Conservation (phyloP, 2,329 filamentous ascomycete species). For the Aureobasidium namibiae region DNA sequence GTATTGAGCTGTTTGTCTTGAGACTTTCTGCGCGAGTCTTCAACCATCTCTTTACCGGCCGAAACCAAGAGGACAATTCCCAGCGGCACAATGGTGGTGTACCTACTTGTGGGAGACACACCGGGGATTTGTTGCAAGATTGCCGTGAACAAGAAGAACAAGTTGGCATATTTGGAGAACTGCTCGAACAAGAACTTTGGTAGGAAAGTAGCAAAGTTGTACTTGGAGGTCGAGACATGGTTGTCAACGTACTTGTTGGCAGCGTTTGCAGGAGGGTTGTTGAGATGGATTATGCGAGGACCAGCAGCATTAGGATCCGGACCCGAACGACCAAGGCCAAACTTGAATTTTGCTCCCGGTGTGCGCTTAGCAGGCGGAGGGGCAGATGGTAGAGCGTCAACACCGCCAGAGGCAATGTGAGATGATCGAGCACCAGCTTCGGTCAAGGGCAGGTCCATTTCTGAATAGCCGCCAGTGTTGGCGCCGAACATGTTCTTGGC, state of each 20-base stretch:
- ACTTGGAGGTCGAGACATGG: conserved; percentile 95
- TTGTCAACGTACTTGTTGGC: conserved; percentile 90
- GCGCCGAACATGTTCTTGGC: conserved; percentile 89
- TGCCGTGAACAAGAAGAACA: conserved; percentile 98
- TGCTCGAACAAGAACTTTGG: conserved; percentile 98
- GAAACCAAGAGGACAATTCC: conserved; percentile 87
- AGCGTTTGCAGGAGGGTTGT: conserved; percentile 89
- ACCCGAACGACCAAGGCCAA: conserved; percentile 78
- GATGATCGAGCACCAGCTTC: conserved; percentile 54
- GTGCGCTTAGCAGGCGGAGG: conserved; percentile 40
- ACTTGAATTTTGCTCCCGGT: conserved; percentile 76
- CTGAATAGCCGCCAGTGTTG: conserved; percentile 75
- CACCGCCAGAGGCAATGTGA: conserved; percentile 29
- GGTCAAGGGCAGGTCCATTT: conserved; percentile 95
- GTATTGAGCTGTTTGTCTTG: conserved; percentile 84
- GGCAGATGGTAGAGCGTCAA: conserved; percentile 19
- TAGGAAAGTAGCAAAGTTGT: conserved; percentile 85
- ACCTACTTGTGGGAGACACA: conserved; percentile 89
- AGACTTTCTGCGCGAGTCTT: conserved; percentile 82
- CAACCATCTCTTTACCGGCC: conserved; percentile 85
- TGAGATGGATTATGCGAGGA: conserved; percentile 86
- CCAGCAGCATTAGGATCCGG: conserved; percentile 85
- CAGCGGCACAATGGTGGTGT: conserved; percentile 93
- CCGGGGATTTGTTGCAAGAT: conserved; percentile 89
- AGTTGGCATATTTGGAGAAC: conserved; percentile 97